Evolutionary conservation across 225 moss, liverwort and hornwort species (phyloP).

Genomic region (Straminergon stramineum): DNA sequence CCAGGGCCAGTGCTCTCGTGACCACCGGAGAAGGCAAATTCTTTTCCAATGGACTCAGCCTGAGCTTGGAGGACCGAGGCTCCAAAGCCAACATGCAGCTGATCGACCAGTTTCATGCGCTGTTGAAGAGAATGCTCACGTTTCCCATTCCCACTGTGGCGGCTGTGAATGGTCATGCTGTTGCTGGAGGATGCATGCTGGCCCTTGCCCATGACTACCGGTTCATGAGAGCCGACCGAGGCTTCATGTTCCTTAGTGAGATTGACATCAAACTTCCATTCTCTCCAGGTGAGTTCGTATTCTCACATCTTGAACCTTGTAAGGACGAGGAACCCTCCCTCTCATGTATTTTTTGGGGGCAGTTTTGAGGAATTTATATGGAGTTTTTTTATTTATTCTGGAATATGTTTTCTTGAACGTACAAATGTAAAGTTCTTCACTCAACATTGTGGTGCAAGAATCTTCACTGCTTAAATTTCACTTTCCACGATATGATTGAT

Average conservation of each 20-base stretch:
- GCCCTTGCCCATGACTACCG: constrained; percentile 89
- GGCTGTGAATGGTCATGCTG: constrained; percentile 85
- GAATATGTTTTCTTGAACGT: neutral
- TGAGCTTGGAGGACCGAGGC: constrained; percentile 31
- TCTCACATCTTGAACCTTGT: neutral
- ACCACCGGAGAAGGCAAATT: constrained; percentile 77
- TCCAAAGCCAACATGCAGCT: constrained; percentile 41
- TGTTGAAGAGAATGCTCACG: constrained; percentile 61
- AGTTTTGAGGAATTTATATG: neutral
- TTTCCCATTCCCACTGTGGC: constrained; percentile 79
- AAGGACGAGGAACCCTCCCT: neutral
- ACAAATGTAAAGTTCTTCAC: neutral
- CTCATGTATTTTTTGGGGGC: neutral
- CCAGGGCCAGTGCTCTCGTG: constrained; percentile 53
- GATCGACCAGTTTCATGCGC: constrained; percentile 42
- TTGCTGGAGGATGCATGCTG: constrained; percentile 88
- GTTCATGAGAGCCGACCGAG: constrained; percentile 75
- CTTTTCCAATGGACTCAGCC: constrained; percentile 70
- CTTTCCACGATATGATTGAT: neutral
- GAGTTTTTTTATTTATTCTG: neutral
- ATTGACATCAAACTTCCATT: constrained; percentile 75
- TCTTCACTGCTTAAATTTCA: neutral
- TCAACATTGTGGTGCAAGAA: neutral
- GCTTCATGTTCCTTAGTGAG: constrained; percentile 92
- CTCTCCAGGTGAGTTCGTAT: constrained; percentile 35